These are phyloP conservation scores for Papilionanthe hybrid DNA, from an alignment of 116 monocot species.

Conservation along the genomic window DNA sequence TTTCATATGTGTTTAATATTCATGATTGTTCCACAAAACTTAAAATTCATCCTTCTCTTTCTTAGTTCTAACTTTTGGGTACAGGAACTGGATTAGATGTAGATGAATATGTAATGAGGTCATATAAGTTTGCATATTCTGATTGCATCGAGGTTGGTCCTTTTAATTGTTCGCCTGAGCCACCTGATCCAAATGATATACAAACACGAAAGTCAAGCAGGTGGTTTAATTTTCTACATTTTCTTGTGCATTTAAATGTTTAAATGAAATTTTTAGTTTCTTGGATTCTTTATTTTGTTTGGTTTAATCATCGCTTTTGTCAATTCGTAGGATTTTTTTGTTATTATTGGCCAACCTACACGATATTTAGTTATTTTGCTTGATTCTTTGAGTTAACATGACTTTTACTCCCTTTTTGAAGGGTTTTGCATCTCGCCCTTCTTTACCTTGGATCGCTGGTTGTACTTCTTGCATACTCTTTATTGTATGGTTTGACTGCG, in stretches of 20 bases:
- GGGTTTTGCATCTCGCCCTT: conserved; percentile 70
- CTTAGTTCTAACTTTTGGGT: conserved; percentile 3
- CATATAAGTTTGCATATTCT: conserved; percentile 95
- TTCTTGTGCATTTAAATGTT: neutral
- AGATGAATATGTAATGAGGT: conserved; percentile 92
- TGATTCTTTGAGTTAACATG: neutral
- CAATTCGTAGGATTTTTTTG: neutral
- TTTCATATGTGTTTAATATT: neutral
- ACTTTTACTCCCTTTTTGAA: conserved; percentile 16
- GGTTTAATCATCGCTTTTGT: neutral
- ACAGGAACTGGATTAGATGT: conserved; percentile 92
- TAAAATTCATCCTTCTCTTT: conserved; percentile 3
- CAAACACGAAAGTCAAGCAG: conserved; percentile 72
- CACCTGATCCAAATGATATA: conserved; percentile 84
- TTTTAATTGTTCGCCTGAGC: conserved; percentile 76
- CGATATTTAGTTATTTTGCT: conserved; percentile 10
- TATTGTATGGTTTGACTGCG: conserved; percentile 90
- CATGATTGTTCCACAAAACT: neutral
- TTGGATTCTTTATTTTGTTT: neutral
- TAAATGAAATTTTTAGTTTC: neutral
- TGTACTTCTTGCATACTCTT: conserved; percentile 76
- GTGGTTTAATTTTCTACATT: conserved; percentile 22
- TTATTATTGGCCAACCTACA: neutral
- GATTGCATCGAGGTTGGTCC: conserved; percentile 99
- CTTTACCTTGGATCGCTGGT: conserved; percentile 78